Evolutionary conservation across 2,329 filamentous ascomycete species (phyloP).

Genomic region (Purpureocillium lavendulum): DNA sequence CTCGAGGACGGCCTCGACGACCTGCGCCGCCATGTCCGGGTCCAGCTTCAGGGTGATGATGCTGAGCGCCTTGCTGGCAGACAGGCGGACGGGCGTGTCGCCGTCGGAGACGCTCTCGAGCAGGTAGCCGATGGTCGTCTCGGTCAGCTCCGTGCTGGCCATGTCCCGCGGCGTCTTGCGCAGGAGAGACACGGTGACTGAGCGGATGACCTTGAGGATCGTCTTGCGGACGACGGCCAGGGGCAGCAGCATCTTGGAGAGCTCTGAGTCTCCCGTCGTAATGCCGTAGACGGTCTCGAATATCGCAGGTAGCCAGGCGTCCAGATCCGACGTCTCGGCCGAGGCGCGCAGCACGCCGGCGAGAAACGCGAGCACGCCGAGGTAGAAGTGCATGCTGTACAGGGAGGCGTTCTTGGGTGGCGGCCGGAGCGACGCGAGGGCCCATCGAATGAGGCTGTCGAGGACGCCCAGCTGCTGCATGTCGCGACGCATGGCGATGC

Average conservation of each 20-base stretch:
- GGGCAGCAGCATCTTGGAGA: slow-evolving; percentile 48
- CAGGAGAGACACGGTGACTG: slow-evolving; percentile 59
- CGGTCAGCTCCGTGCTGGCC: slow-evolving; percentile 50
- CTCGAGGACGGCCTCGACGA: slow-evolving; percentile 79
- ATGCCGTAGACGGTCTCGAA: slow-evolving; percentile 58
- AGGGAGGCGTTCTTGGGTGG: slow-evolving; percentile 22
- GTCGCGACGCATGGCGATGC: slow-evolving; percentile 74
- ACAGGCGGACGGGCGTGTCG: slow-evolving; percentile 83
- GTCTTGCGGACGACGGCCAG: slow-evolving; percentile 77
- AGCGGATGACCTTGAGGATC: slow-evolving; percentile 76
- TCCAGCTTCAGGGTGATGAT: slow-evolving; percentile 76
- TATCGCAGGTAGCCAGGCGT: slow-evolving; percentile 54
- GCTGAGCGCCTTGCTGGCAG: slow-evolving; percentile 87
- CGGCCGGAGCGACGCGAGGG: slow-evolving; percentile 50
- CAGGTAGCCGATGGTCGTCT: slow-evolving; percentile 74
- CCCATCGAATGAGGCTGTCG: slow-evolving; percentile 61
- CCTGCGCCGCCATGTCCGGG: slow-evolving; percentile 71
- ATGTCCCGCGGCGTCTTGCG: slow-evolving; percentile 36
- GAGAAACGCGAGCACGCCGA: slow-evolving; percentile 73
- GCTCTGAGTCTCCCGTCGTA: slow-evolving; percentile 37
- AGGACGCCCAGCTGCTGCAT: slow-evolving; percentile 75
- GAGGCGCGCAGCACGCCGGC: slow-evolving; percentile 63
- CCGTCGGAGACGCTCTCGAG: slow-evolving; percentile 74
- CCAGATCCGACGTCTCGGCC: slow-evolving; percentile 66
- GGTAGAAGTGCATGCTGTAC: slow-evolving; percentile 61